Evolutionary conservation across 2,329 filamentous ascomycete species (phyloP).

Genomic region (Fonsecaea multimorphosa): DNA sequence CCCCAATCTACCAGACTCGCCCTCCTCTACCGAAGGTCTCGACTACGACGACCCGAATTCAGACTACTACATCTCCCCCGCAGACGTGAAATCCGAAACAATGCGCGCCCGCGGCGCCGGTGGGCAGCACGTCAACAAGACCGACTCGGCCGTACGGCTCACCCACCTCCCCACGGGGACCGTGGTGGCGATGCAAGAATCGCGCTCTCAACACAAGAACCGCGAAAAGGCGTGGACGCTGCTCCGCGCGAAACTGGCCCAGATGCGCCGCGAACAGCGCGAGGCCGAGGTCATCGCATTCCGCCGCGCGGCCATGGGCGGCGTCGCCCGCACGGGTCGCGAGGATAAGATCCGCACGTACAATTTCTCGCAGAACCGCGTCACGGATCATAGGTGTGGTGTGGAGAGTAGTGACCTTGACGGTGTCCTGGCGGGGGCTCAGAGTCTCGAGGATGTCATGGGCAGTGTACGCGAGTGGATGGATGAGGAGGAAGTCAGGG

Average conservation of each 20-base stretch:
- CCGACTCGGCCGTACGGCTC: constrained; percentile 90
- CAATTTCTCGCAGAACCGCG: constrained; percentile 78
- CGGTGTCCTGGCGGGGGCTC: constrained; percentile 76
- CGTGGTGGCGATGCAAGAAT: constrained; percentile 90
- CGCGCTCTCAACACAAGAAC: constrained; percentile 87
- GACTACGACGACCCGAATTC: constrained; percentile 83
- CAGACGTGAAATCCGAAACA: constrained; percentile 82
- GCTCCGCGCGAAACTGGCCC: constrained; percentile 80
- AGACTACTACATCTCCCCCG: constrained; percentile 86
- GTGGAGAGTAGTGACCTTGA: constrained; percentile 80
- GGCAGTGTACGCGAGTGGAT: constrained; percentile 79
- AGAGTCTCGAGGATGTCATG: constrained; percentile 76
- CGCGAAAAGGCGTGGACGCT: constrained; percentile 85
- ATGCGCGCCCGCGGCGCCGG: constrained; percentile 93
- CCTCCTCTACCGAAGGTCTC: constrained; percentile 55
- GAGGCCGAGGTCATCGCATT: constrained; percentile 79
- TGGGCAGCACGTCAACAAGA: constrained; percentile 98
- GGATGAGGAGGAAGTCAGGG: constrained; percentile 73
- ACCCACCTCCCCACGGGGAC: constrained; percentile 89
- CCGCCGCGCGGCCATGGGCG: constrained; percentile 77
- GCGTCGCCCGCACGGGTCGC: constrained; percentile 78
- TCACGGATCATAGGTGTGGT: constrained; percentile 86
- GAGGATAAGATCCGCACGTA: constrained; percentile 95
- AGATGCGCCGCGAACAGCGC: constrained; percentile 76
- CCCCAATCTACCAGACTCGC: constrained; percentile 72